A percentile compares a stretch with the other conserved stretches of the same genome.
These are phyloP conservation scores for Daldinia childiae DNA, from an alignment of 495 filamentous ascomycete species.

Conservation along the genomic window DNA sequence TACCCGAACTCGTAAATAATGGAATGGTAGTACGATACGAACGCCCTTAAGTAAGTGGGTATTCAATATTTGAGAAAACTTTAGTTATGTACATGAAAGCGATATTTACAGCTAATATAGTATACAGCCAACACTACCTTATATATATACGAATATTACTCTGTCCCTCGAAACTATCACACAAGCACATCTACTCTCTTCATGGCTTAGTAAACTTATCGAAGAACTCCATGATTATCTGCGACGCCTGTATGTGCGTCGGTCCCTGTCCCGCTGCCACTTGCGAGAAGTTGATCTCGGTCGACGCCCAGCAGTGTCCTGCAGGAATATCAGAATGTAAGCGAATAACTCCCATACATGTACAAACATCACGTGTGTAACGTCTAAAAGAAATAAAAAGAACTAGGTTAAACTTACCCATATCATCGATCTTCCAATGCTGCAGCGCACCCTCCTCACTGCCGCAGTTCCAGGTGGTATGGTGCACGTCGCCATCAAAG, in stretches of 20 bases:
- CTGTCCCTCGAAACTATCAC: no score
- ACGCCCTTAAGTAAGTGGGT: no score
- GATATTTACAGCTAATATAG: slow-evolving; percentile 20
- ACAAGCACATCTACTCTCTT: not conserved
- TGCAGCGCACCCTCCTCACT: slow-evolving; percentile 52
- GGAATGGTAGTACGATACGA: no score
- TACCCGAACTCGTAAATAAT: not conserved
- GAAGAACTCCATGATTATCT: slow-evolving; percentile 48
- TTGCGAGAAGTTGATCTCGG: slow-evolving; percentile 50
- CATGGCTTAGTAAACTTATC: slow-evolving; percentile 44
- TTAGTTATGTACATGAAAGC: not conserved
- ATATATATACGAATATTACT: slow-evolving; percentile 5
- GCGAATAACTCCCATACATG: slow-evolving; percentile 1
- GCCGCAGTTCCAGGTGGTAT: slow-evolving; percentile 52
- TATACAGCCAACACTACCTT: slow-evolving; percentile 9
- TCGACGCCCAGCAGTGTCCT: slow-evolving; percentile 50
- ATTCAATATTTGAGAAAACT: not conserved
- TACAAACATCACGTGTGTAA: not conserved
- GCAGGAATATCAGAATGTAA: slow-evolving; percentile 6
- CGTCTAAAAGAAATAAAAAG: not conserved
- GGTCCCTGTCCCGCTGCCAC: slow-evolving; percentile 42
- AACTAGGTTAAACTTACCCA: slow-evolving; percentile 33
- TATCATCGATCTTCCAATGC: slow-evolving; percentile 58
- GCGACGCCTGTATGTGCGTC: slow-evolving; percentile 47
- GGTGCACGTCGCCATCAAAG: slow-evolving; percentile 46